Base-by-base conservation (phyloP, 352 stramenopile genomes). In the Phytophthora parvispora region DNA sequence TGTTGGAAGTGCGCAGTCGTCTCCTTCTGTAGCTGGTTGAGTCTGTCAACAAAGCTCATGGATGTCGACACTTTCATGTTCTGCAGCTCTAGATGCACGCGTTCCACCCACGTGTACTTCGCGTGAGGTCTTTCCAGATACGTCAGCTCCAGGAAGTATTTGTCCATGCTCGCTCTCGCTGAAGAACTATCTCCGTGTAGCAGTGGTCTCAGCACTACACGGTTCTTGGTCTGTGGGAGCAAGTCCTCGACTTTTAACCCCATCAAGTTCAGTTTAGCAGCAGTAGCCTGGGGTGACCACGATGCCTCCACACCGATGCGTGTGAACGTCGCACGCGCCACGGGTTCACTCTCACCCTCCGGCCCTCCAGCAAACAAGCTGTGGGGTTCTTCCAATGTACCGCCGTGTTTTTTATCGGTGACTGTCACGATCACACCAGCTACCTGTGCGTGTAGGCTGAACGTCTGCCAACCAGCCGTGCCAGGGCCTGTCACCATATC, bases 171-270 rank as follows among this genome's bases (percentile, higher is more conserved):
- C 18, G 12, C 58, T 51, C 29, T 72, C 48, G 20, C 45, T 64
- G 60, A 62, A 24, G 59, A 42, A 27, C 70, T 48, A 29, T 74
- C 54, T 22, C 63, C 67, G 16, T 65, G 67, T 15, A 74, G 42
- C 38, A 92, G 77, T 6, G 88, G 87, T 16, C 85, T 73, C 34
- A 96, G 52, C 18, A 94, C 87, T 1, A 91, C 60, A 1, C 85
- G 84, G 58, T 93, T 83, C 50, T 90, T 93, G 9, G 85, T 90
- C 9, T 73, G 60, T 20, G 76, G 67, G 27, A 94, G 62, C 22
- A 96, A 71, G 45, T 96, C 86, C 38, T 94, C 86, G 2, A 96
- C 62, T 45, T 89, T 81, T 4, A 96, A 69, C n/a, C 84, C 83
- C 75, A 87, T 87, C n/a, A 94, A 60, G 20, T 84, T 90, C 29